These are phyloP conservation scores for Drosera capensis DNA, from an alignment of 148 eudicot species.

Conservation along the genomic window DNA sequence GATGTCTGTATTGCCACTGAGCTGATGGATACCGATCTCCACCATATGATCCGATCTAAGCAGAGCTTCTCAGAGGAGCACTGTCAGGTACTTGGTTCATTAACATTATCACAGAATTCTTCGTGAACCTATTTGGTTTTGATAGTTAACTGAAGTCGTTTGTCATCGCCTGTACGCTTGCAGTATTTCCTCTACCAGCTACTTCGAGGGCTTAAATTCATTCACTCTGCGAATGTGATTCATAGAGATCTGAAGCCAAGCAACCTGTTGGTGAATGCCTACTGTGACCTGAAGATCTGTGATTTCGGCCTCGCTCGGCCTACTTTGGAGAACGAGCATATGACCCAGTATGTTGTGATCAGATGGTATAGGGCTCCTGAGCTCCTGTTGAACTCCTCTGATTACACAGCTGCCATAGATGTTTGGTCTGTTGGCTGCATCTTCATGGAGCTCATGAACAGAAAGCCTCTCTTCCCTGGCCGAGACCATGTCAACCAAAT, in stretches of 20 bases:
- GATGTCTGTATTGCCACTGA: conserved; percentile 83
- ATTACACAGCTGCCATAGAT: conserved; percentile 76
- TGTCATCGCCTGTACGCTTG: conserved; percentile 8
- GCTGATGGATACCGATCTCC: conserved; percentile 95
- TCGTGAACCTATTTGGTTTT: not conserved
- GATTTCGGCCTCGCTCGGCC: conserved; percentile 91
- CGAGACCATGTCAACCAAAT: conserved; percentile 78
- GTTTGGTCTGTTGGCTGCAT: conserved; percentile 96
- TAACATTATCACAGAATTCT: not conserved
- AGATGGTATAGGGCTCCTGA: conserved; percentile 94
- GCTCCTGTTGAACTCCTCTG: conserved; percentile 76
- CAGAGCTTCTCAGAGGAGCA: conserved; percentile 87
- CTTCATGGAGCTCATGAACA: conserved; percentile 83
- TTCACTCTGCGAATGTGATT: conserved; percentile 74
- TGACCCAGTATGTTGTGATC: conserved; percentile 90
- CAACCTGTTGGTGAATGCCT: conserved; percentile 63
- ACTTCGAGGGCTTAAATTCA: conserved; percentile 72
- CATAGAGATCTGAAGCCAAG: conserved; percentile 90
- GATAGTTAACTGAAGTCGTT: not conserved
- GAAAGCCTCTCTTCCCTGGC: conserved; percentile 72
- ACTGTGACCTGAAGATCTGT: conserved; percentile 76
- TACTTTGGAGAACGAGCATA: conserved; percentile 55
- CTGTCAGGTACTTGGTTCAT: conserved; percentile 46
- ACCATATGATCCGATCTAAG: conserved; percentile 82
- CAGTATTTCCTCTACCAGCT: conserved; percentile 91